A percentile compares a stretch with the other conserved stretches of the same genome.
phyloP scores from a whole-genome alignment of 257 asterid genomes.

The Solanum phureja region DNA sequence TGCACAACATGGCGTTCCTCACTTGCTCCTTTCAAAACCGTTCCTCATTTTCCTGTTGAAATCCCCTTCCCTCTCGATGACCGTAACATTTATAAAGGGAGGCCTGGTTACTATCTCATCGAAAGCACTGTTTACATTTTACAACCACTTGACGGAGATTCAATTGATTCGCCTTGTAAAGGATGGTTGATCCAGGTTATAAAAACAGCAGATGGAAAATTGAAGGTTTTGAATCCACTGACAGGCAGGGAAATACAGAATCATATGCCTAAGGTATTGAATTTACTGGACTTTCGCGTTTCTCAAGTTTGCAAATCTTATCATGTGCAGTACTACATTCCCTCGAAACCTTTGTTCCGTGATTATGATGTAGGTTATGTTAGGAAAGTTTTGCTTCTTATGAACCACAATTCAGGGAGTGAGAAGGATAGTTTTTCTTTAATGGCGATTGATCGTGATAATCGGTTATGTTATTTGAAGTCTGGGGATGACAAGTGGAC shows the following conservation, averaged over 20 bases:
- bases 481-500: not conserved
- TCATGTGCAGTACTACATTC: not conserved
- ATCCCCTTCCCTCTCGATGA: not conserved
- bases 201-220: not conserved
- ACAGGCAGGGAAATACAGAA: not conserved
- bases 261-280: not conserved
- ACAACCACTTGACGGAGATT: not conserved
- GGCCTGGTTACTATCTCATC: not conserved
- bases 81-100: not conserved
- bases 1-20: constrained; percentile 2
- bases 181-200: not conserved
- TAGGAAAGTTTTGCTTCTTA: not conserved
- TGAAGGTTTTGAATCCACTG: not conserved
- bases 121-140: not conserved
- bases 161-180: not conserved
- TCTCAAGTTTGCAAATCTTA: not conserved
- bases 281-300: not conserved
- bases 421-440: not conserved
- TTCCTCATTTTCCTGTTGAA: not conserved
- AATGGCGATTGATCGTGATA: not conserved
- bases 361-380: not conserved
- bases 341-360: not conserved
- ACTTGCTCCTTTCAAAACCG: not conserved
- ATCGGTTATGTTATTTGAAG: not conserved
- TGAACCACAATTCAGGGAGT: not conserved